Evolutionary conservation across 2,329 filamentous ascomycete genomes (phyloP).

Genomic region (Colletotrichum musicola): DNA sequence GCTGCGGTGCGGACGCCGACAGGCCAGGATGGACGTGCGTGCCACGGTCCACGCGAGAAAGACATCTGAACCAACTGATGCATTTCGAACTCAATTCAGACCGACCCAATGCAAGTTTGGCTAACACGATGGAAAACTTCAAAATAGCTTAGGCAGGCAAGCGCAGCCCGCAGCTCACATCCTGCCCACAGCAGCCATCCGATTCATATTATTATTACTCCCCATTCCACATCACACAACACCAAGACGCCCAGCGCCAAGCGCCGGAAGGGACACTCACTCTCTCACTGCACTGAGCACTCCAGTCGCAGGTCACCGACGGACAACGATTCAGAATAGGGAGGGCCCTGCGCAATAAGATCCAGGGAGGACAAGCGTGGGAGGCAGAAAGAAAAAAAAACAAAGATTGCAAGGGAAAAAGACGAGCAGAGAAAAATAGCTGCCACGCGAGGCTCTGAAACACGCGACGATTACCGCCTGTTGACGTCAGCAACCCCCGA

Average conservation of each 20-base stretch:
- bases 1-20: conserved; percentile 6
- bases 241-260: conserved; percentile 17
- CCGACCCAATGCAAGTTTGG: neutral
- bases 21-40: conserved; percentile 3
- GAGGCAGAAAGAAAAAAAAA: conserved; percentile 6
- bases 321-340: neutral
- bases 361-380: too few relatives aligned
- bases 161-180: neutral
- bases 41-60: neutral
- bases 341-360: too few relatives aligned
- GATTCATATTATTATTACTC: conserved; percentile 15
- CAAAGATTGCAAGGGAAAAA: neutral
- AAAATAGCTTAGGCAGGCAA: neutral
- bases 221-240: conserved; percentile 18
- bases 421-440: neutral
- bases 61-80: conserved; percentile 14
- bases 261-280: conserved; percentile 22
- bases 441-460: conserved; percentile 31
- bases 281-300: too few relatives aligned
- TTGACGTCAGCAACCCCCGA: conserved; percentile 29
- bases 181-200: neutral
- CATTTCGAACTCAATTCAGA: neutral
- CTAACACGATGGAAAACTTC: conserved; percentile 14
- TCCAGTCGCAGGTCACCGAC: neutral
- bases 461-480: conserved; percentile 21